phyloP scores from a whole-genome alignment of 2,329 filamentous ascomycete species.

The Orbilia blumenaviensis region DNA sequence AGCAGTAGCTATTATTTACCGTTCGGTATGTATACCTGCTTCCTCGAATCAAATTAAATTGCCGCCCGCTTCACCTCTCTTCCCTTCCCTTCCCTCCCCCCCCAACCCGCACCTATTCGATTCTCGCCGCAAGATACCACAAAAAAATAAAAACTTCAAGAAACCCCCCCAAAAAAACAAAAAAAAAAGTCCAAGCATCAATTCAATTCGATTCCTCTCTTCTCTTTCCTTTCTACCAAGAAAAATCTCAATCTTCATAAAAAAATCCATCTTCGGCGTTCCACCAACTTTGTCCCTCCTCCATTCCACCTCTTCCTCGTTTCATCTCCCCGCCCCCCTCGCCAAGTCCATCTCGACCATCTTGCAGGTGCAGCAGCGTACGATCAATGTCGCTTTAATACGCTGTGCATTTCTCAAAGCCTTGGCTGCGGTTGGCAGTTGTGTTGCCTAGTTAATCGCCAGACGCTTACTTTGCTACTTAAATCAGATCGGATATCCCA shows the following conservation, averaged over 20 bases:
- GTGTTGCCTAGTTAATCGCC: constrained; percentile 44
- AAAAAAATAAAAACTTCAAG: no score
- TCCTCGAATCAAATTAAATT: constrained; percentile 15
- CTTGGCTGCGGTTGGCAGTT: constrained; percentile 49
- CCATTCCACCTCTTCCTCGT: constrained; percentile 31
- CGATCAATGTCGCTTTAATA: constrained; percentile 51
- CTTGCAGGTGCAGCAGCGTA: constrained; percentile 26
- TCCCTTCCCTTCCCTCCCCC: neutral
- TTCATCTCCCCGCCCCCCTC: constrained; percentile 38
- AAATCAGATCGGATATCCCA: constrained; percentile 7
- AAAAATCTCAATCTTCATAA: constrained; percentile 3
- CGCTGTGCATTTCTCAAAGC: constrained; percentile 45
- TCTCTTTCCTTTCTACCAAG: constrained; percentile 17
- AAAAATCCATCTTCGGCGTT: constrained; percentile 25
- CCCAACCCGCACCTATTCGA: neutral
- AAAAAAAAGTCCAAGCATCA: constrained; percentile 10
- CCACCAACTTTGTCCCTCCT: constrained; percentile 50
- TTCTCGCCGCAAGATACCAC: neutral
- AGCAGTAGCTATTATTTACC: neutral
- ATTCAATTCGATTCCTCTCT: constrained; percentile 16
- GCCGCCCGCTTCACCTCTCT: neutral
- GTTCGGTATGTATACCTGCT: constrained; percentile 35
- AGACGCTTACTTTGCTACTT: constrained; percentile 7
- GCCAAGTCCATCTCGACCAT: constrained; percentile 53
- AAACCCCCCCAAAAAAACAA: no score